Evolutionary conservation across 1,139 yeast species (phyloP).

Genomic region (Wickerhamomyces sp.): DNA sequence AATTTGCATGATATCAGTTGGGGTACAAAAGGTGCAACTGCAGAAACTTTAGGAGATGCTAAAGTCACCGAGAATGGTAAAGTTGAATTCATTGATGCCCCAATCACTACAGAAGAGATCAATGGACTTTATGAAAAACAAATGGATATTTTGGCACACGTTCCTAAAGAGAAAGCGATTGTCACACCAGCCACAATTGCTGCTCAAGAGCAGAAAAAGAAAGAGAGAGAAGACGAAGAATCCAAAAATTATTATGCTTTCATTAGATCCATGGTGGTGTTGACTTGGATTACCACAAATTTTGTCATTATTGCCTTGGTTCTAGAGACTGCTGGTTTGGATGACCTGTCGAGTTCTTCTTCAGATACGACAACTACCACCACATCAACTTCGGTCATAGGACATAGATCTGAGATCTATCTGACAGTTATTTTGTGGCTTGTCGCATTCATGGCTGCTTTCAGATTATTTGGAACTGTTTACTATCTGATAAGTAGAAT

Average conservation of each 20-base stretch:
- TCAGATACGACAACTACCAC: constrained; percentile 26
- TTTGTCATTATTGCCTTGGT: constrained; percentile 68
- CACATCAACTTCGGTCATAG: constrained; percentile 29
- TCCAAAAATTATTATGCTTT: constrained; percentile 69
- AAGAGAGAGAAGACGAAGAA: constrained; percentile 45
- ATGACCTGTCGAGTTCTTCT: constrained; percentile 22
- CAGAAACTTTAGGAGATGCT: constrained; percentile 58
- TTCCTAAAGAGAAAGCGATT: constrained; percentile 36
- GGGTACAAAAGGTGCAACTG: constrained; percentile 93
- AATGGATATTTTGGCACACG: constrained; percentile 50
- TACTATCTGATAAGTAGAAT: constrained; percentile 47
- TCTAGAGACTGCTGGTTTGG: constrained; percentile 55
- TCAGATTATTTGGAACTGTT: constrained; percentile 66
- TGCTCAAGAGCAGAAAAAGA: constrained; percentile 26
- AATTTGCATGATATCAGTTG: constrained; percentile 95
- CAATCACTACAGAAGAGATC: constrained; percentile 57
- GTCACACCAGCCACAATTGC: constrained; percentile 31
- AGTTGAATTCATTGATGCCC: constrained; percentile 65
- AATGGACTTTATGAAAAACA: constrained; percentile 58
- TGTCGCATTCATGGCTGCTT: constrained; percentile 74
- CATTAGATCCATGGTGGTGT: constrained; percentile 73
- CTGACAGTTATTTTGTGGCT: constrained; percentile 75
- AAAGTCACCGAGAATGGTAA: constrained; percentile 69
- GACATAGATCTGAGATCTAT: constrained; percentile 44
- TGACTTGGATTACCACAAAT: constrained; percentile 75